Evolutionary conservation across 352 stramenopile genomes (phyloP).

Genomic region (Phytophthora citrophthora): DNA sequence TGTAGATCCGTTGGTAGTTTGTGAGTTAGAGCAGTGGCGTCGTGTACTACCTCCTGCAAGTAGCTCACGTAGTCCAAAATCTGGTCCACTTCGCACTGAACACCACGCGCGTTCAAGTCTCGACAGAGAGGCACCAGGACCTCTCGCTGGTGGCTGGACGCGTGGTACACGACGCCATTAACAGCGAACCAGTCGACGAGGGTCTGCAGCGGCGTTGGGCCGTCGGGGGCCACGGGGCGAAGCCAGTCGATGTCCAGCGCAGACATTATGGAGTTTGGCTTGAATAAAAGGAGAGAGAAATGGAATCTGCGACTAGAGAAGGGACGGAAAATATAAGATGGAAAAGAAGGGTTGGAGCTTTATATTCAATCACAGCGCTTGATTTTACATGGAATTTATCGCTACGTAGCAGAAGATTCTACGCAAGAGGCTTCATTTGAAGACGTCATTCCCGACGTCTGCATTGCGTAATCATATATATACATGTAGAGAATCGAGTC

Average conservation of each 20-base stretch:
- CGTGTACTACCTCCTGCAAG: slow-evolving; percentile 27
- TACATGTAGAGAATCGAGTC: too few species aligned
- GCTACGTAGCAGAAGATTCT: too few species aligned
- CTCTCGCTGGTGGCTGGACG: slow-evolving; percentile 28
- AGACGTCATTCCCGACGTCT: too few species aligned
- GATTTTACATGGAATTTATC: too few species aligned
- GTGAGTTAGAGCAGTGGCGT: slow-evolving; percentile 2
- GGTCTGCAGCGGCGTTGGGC: slow-evolving; percentile 23
- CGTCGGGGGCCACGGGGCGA: slow-evolving; percentile 12
- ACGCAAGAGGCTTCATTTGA: too few species aligned
- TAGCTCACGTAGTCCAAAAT: slow-evolving; percentile 28
- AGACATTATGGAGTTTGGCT: slow-evolving; percentile 12
- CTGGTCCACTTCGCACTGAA: slow-evolving; percentile 27
- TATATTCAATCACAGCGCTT: too few species aligned
- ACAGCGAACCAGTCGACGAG: slow-evolving; percentile 32
- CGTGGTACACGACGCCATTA: slow-evolving; percentile 33
- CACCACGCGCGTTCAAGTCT: slow-evolving; percentile 28
- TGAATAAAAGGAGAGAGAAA: slow-evolving; percentile 1
- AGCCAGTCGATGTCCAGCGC: slow-evolving; percentile 29
- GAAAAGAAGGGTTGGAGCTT: too few species aligned
- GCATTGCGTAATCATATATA: too few species aligned
- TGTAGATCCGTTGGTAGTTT: slow-evolving; percentile 12
- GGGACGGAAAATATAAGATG: slow-evolving; percentile 12
- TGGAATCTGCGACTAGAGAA: slow-evolving; percentile 13
- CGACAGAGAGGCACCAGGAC: slow-evolving; percentile 21